A percentile compares a stretch with the other conserved stretches of the same genome.
These are phyloP conservation scores for Chalciporus pseudorubinellus DNA, from an alignment of 768 basidiomycete species.

Conservation along the genomic window DNA sequence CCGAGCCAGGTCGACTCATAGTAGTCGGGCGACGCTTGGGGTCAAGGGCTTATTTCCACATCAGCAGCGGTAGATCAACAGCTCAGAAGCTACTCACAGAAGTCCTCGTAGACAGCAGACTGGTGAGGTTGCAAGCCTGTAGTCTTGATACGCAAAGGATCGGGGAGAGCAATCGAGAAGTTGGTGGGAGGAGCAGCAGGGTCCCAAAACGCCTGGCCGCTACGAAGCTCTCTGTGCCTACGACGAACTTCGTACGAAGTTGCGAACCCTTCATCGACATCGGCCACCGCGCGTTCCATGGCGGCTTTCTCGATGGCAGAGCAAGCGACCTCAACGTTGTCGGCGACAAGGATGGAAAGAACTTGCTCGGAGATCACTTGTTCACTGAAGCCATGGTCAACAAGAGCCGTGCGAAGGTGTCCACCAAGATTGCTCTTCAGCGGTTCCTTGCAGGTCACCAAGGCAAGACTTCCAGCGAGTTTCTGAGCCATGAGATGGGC, in stretches of 20 bases:
- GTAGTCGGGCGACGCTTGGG: conserved; percentile 48
- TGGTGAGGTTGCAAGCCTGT: conserved; percentile 82
- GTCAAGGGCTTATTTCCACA: conserved; percentile 44
- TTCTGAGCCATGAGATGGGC: conserved; percentile 97
- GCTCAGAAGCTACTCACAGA: conserved; percentile 48
- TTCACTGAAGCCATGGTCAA: conserved; percentile 88
- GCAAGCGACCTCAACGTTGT: conserved; percentile 93
- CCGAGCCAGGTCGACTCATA: conserved; percentile 67
- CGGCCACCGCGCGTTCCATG: conserved; percentile 90
- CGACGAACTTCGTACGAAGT: conserved; percentile 79
- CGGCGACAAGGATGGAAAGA: conserved; percentile 74
- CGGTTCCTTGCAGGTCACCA: conserved; percentile 98
- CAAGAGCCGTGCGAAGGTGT: conserved; percentile 80
- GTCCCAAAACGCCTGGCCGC: conserved; percentile 86
- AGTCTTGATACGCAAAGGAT: conserved; percentile 81
- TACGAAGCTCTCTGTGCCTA: conserved; percentile 81
- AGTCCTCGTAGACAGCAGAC: conserved; percentile 91
- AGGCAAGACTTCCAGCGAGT: conserved; percentile 90
- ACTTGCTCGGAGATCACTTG: conserved; percentile 82
- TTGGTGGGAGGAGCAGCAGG: conserved; percentile 66
- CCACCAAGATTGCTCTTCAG: conserved; percentile 87
- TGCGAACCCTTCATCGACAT: conserved; percentile 88
- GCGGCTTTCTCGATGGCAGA: conserved; percentile 95
- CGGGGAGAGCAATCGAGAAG: conserved; percentile 74
- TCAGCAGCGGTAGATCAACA: conserved; percentile 10